These are phyloP conservation scores for Colletotrichum lentis DNA, from an alignment of 2,329 filamentous ascomycete species.

Conservation along the genomic window DNA sequence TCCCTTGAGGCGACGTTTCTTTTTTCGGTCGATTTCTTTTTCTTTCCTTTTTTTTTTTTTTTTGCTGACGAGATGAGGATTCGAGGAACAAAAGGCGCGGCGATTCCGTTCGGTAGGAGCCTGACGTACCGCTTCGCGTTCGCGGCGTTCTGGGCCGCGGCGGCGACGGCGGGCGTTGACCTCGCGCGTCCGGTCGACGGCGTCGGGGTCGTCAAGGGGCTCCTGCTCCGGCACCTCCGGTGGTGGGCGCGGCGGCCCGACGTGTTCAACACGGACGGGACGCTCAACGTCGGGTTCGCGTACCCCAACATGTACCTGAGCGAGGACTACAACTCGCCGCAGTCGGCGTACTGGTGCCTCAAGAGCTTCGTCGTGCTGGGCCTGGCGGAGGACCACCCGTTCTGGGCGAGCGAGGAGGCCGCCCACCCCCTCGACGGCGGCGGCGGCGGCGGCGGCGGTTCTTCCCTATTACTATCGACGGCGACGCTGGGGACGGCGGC, in stretches of 20 bases:
- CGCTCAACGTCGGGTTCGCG: conserved; percentile 50
- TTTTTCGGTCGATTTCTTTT: too few relatives aligned
- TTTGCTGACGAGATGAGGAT: background rate
- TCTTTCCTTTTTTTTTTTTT: too few relatives aligned
- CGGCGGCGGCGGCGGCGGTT: too few relatives aligned
- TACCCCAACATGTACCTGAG: conserved; percentile 56
- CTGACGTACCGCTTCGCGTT: conserved; percentile 57
- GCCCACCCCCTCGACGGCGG: conserved; percentile 43
- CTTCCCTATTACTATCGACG: too few relatives aligned
- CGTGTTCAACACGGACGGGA: conserved; percentile 55
- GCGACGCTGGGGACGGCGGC: too few relatives aligned
- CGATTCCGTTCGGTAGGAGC: conserved; percentile 56
- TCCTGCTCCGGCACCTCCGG: conserved; percentile 54
- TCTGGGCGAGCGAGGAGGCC: conserved; percentile 52
- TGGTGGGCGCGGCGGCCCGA: conserved; percentile 51
- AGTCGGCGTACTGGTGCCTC: conserved; percentile 58
- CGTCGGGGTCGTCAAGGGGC: conserved; percentile 49
- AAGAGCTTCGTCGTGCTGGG: conserved; percentile 53
- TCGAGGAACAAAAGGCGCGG: conserved; percentile 47
- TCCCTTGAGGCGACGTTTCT: too few relatives aligned
- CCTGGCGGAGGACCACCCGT: conserved; percentile 46
- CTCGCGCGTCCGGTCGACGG: conserved; percentile 47
- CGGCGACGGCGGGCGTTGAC: conserved; percentile 49
- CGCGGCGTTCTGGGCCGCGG: conserved; percentile 53
- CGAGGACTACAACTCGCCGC: conserved; percentile 61